Evolutionary conservation across 306 rosid genomes (phyloP).

Genomic region (Citrullus colocynthis): DNA sequence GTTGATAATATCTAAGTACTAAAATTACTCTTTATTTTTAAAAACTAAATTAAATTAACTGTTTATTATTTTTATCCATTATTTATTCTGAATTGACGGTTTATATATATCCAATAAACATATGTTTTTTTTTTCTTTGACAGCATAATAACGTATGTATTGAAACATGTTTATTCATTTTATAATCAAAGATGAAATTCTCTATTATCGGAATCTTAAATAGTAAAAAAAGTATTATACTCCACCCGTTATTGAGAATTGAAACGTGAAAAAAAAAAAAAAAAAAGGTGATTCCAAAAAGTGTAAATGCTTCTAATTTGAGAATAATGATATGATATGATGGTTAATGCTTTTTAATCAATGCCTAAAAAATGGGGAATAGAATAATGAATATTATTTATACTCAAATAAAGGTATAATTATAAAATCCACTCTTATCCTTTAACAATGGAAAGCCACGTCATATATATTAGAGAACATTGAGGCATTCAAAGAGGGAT

Average conservation of each 20-base stretch:
- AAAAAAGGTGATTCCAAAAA: background rate
- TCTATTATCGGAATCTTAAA: background rate
- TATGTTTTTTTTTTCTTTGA: too few species aligned
- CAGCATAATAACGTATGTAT: too few species aligned
- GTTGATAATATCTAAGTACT: too few species aligned
- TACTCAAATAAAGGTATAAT: background rate
- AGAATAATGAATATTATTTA: constrained; percentile 1
- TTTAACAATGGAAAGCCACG: background rate
- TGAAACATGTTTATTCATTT: too few species aligned
- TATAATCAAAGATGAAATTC: background rate
- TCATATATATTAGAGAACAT: background rate
- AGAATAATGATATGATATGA: background rate
- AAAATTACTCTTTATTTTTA: too few species aligned
- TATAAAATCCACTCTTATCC: background rate
- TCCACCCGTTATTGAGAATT: background rate
- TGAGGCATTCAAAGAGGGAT: background rate
- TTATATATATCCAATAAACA: too few species aligned
- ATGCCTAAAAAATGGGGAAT: background rate
- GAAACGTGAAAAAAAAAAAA: background rate
- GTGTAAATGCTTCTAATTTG: background rate
- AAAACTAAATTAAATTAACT: too few species aligned
- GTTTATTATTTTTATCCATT: too few species aligned
- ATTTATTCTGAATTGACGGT: too few species aligned
- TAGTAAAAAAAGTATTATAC: background rate
- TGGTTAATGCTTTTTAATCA: background rate